A percentile compares a stretch with the other conserved stretches of the same genome.
Conservation (phyloP, 441 rosid species). For the Jatropha podagrica region DNA sequence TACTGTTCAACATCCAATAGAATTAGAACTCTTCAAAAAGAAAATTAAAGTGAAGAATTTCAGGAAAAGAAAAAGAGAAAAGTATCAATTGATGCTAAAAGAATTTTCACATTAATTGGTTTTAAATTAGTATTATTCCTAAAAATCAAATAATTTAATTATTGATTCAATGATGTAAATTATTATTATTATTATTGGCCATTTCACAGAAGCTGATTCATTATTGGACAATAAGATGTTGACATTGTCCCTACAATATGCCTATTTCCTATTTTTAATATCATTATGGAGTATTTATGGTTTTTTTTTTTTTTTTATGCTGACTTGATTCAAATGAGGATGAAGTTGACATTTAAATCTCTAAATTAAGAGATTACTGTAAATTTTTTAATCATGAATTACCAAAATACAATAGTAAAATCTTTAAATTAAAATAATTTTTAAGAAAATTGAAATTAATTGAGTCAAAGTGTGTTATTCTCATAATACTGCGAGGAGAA, state of each 20-base stretch:
- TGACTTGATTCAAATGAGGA: neutral
- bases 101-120: neutral
- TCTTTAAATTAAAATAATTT: no score
- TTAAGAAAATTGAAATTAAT: no score
- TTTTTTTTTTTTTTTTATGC: neutral
- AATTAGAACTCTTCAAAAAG: neutral
- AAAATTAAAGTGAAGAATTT: neutral
- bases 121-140: neutral
- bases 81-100: neutral
- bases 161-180: neutral
- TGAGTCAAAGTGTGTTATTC: no score
- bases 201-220: neutral
- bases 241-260: neutral
- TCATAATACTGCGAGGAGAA: no score
- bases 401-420: no score
- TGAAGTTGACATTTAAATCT: neutral
- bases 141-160: neutral
- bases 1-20: neutral
- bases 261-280: neutral
- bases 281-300: neutral
- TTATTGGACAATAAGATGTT: neutral
- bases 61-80: neutral
- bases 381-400: neutral
- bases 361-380: neutral
- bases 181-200: neutral